phyloP scores from a whole-genome alignment of 2,329 filamentous ascomycete genomes.

The Colletotrichum tropicicola region DNA sequence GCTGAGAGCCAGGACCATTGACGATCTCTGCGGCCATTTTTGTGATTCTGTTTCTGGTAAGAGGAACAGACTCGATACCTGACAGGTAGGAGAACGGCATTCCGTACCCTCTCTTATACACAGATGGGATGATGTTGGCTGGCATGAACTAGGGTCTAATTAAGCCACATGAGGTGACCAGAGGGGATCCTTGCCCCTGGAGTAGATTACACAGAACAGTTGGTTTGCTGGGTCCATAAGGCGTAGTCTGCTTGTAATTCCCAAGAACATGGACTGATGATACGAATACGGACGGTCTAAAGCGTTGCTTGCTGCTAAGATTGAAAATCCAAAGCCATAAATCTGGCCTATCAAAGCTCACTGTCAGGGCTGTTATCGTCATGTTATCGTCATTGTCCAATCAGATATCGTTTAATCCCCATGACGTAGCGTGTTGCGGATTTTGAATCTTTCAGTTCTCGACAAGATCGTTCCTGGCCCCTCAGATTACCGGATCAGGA shows the following conservation, averaged over 20 bases:
- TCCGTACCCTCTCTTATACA: not conserved
- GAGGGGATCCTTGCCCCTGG: too few species aligned
- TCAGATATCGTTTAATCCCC: not conserved
- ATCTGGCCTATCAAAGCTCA: too few species aligned
- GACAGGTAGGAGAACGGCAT: not conserved
- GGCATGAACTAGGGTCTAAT: not conserved
- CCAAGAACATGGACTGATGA: too few species aligned
- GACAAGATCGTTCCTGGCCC: not conserved
- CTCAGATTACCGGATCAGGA: slow-evolving; percentile 31
- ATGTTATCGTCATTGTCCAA: not conserved
- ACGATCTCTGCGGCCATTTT: not conserved
- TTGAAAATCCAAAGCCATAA: too few species aligned
- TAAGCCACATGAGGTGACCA: not conserved
- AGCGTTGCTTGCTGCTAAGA: too few species aligned
- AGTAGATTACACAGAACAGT: too few species aligned
- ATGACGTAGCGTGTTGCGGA: not conserved
- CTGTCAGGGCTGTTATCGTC: too few species aligned
- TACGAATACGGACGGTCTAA: not conserved
- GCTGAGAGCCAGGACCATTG: not conserved
- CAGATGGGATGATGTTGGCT: not conserved
- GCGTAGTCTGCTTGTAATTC: too few species aligned
- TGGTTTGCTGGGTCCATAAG: too few species aligned
- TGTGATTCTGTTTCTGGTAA: not conserved
- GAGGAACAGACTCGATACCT: not conserved
- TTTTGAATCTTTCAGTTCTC: not conserved